Conservation (phyloP, 495 filamentous ascomycete species). For the Xylaria acuta region DNA sequence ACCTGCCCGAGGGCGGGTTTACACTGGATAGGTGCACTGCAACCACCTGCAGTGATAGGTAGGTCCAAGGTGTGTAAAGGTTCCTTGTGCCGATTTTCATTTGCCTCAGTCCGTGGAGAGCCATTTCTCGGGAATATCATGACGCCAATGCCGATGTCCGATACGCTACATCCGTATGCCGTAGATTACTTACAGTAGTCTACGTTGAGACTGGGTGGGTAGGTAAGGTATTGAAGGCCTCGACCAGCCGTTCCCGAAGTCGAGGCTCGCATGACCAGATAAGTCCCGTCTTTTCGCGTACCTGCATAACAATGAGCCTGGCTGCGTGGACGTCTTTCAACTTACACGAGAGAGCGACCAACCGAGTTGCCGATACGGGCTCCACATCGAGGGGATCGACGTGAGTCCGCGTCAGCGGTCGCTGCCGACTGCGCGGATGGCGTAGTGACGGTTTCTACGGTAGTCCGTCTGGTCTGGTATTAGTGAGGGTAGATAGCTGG, state of each 20-base stretch:
- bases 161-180: neutral
- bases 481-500: neutral
- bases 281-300: neutral
- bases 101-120: neutral
- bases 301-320: conserved; percentile 17
- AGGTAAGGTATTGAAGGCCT: neutral
- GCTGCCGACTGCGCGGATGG: conserved; percentile 8
- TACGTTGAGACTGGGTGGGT: neutral
- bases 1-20: neutral
- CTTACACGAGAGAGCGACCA: conserved; percentile 7
- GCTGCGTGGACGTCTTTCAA: neutral
- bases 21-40: neutral
- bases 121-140: conserved; percentile 3
- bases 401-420: conserved; percentile 18
- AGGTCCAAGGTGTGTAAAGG: too few relatives aligned
- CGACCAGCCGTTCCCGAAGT: neutral
- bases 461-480: neutral
- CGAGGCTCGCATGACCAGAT: neutral
- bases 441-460: neutral
- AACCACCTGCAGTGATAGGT: too few relatives aligned
- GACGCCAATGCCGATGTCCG: conserved; percentile 5
- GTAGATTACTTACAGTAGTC: neutral
- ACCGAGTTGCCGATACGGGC: conserved; percentile 19
- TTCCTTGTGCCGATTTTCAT: neutral
- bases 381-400: conserved; percentile 12